These are phyloP conservation scores for Bipolaris cookei DNA, from an alignment of 2,329 filamentous ascomycete species.

Conservation along the genomic window DNA sequence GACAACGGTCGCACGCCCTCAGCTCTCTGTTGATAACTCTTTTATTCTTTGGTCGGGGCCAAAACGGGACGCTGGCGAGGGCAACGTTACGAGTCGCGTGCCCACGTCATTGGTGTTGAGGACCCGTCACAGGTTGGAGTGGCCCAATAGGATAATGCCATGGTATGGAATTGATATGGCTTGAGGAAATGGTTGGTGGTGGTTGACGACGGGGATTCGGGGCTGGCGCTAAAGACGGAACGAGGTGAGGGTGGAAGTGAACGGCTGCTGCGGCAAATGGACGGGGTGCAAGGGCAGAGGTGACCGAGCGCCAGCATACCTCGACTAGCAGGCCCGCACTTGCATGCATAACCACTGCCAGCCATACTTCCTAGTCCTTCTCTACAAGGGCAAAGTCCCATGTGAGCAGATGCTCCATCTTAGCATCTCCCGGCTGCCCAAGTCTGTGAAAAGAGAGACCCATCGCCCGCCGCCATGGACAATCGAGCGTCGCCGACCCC, in stretches of 20 bases:
- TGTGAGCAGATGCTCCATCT: slow-evolving; percentile 28
- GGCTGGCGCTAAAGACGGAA: slow-evolving; percentile 13
- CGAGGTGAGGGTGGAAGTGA: slow-evolving; percentile 8
- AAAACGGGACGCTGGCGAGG: not conserved
- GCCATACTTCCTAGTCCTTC: slow-evolving; percentile 18
- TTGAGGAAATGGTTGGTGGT: slow-evolving; percentile 12
- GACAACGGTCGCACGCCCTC: not conserved
- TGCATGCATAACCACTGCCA: slow-evolving; percentile 20
- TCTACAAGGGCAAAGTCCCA: slow-evolving; percentile 24
- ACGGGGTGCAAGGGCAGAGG: slow-evolving; percentile 17
- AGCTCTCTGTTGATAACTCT: not conserved
- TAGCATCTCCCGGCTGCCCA: slow-evolving; percentile 18
- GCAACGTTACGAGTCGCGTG: slow-evolving; percentile 11
- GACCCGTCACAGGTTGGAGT: not conserved
- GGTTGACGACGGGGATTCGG: slow-evolving; percentile 4
- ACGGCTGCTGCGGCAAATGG: slow-evolving; percentile 22
- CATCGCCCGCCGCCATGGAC: slow-evolving; percentile 37
- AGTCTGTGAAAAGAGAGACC: slow-evolving; percentile 16
- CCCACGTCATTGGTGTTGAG: slow-evolving; percentile 15
- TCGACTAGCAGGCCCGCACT: slow-evolving; percentile 16
- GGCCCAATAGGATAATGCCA: slow-evolving; percentile 9
- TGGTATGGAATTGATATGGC: slow-evolving; percentile 8
- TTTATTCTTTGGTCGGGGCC: not conserved
- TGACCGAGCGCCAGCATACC: slow-evolving; percentile 17
- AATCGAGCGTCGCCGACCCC: slow-evolving; percentile 42